Evolutionary conservation across 192 early-diverging fungal genomes (phyloP).

Genomic region (Mortierella alpina): DNA sequence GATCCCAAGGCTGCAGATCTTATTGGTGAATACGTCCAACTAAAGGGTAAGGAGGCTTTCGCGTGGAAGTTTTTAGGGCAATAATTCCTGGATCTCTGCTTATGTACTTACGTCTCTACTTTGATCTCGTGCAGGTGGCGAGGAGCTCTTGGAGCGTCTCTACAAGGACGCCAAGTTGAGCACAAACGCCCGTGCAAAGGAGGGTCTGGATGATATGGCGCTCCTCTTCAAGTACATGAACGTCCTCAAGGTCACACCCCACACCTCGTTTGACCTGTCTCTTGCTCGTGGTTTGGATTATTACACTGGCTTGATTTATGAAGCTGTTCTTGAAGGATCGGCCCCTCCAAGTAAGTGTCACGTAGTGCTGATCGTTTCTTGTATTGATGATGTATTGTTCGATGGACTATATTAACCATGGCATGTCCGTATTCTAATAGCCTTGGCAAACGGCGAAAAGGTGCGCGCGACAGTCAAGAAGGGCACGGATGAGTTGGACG

Average conservation of each 20-base stretch:
- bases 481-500: slow-evolving; percentile 72
- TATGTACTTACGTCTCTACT: not conserved
- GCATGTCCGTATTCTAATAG: slow-evolving; percentile 20
- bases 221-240: slow-evolving; percentile 86
- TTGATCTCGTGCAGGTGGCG: slow-evolving; percentile 61
- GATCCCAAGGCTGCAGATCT: slow-evolving; percentile 81
- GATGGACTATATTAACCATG: not conserved
- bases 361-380: not conserved
- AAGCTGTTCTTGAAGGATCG: slow-evolving; percentile 81
- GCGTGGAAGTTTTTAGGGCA: not conserved
- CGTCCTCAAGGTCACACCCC: slow-evolving; percentile 76
- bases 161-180: slow-evolving; percentile 71
- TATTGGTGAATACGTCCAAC: slow-evolving; percentile 93
- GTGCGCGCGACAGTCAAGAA: slow-evolving; percentile 57
- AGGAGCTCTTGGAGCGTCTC: slow-evolving; percentile 83
- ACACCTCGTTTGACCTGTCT: slow-evolving; percentile 92
- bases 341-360: slow-evolving; percentile 61
- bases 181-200: slow-evolving; percentile 73
- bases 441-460: slow-evolving; percentile 56
- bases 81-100: not conserved
- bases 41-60: slow-evolving; percentile 63
- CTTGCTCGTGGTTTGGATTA: slow-evolving; percentile 98
- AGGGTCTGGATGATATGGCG: slow-evolving; percentile 89
- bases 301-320: slow-evolving; percentile 99
- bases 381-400: not conserved